Base-by-base conservation (phyloP, 192 early-diverging fungal species). In the Coemansia sp. region DNA sequence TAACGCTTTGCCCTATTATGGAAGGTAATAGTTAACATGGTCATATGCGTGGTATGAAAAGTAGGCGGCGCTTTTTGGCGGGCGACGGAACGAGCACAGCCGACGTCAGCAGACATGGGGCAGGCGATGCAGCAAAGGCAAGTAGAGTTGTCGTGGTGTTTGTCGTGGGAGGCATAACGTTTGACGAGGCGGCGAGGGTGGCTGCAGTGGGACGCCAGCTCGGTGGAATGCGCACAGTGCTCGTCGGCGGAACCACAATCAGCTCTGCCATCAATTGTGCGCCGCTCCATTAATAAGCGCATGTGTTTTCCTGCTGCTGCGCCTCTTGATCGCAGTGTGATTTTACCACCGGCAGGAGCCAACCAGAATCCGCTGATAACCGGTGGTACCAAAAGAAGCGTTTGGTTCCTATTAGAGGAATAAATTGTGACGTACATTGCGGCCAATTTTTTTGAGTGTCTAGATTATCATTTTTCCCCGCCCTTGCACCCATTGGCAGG, bases 51-150 rank as follows among this genome's bases (percentile, higher is more conserved):
- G 33, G 2, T 35, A 9, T 19, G 41, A 26, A 15, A 15, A 38
- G 36, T 75, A 75, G 72, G 47, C 62, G 66, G 52, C 67, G 73
- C 15, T 70, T 77, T 55, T 49, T 77, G 36, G 55, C 68, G 38
- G 44, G 51, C 23, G 56, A 53, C 36, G 40, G 46, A 30, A 35
- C 16, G 11, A 10, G 40, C 1, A 30, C 35, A 4, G 36, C 30
- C 6, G 61, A 23, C 23, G 54, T 45, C 39, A 50, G 48, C 48
- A 28, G 30, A 36, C 48, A 50, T 30, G 50, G 52, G 8, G 61
- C 62, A 13, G 68, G 53, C 31, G 68, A 70, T 44, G 73, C 55
- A 10, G 42, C 54, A 15, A 7, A 26, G 2, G 55, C 21, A 10
- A 66, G 68, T 45, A 65, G 60, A 15, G 33, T 46, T 0, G 53